These are phyloP conservation scores for Picea abies DNA, from an alignment of 83 land plant genomes.

Conservation along the genomic window DNA sequence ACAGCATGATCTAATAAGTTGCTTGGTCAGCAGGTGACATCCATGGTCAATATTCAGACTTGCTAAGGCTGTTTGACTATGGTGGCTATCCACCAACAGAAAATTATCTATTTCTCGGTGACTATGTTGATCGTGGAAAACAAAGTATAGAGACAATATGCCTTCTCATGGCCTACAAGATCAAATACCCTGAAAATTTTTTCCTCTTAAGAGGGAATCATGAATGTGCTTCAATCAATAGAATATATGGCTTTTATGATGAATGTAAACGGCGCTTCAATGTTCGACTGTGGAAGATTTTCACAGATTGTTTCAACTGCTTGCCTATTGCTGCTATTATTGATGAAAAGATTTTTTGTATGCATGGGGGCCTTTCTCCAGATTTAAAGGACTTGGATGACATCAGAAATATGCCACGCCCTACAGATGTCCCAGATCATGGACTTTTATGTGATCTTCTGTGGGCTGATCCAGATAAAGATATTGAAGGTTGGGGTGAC, in stretches of 20 bases:
- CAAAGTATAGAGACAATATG: conserved; percentile 56
- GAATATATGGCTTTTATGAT: conserved; percentile 44
- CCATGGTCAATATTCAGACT: conserved; percentile 45
- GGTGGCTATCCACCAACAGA: conserved; percentile 46
- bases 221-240: conserved; percentile 39
- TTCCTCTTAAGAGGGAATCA: conserved; percentile 45
- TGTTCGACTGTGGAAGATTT: conserved; percentile 39
- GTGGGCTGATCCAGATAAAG: conserved; percentile 44
- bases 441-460: conserved; percentile 41
- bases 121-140: conserved; percentile 54
- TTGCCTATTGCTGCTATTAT: conserved; percentile 32
- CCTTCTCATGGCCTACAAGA: conserved; percentile 39
- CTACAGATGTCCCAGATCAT: conserved; percentile 38
- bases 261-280: conserved; percentile 45
- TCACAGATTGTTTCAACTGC: conserved; percentile 35
- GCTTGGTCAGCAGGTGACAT: conserved; percentile 34
- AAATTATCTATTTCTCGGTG: conserved; percentile 52
- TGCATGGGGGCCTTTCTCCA: conserved; percentile 48
- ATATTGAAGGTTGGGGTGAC: conserved; percentile 36
- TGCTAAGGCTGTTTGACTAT: conserved; percentile 32
- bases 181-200: conserved; percentile 37
- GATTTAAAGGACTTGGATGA: conserved; percentile 33
- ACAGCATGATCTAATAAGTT: not conserved
- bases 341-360: conserved; percentile 36
- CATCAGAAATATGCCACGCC: conserved; percentile 30